Conservation (phyloP, 1,284 basidiomycete species). For the Cystobasidium sp. region DNA sequence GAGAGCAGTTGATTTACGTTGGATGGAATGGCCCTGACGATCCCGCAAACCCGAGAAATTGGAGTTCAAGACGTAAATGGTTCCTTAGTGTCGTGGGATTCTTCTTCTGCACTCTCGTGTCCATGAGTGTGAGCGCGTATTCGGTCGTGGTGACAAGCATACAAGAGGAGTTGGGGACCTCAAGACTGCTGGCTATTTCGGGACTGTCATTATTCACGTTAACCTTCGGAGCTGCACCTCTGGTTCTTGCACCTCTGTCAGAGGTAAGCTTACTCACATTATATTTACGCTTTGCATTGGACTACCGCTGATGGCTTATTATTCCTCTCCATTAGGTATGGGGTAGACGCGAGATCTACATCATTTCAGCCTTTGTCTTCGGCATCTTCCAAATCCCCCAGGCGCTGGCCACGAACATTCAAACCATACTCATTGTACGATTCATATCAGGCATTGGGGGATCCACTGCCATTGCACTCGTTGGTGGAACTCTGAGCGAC, state of each 20-base stretch:
- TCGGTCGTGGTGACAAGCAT: conserved; percentile 7
- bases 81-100: conserved; percentile 25
- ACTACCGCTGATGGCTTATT: neutral
- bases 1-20: conserved; percentile 40
- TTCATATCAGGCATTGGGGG: conserved; percentile 54
- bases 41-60: conserved; percentile 38
- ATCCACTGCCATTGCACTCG: conserved; percentile 53
- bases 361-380: conserved; percentile 59
- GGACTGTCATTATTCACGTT: conserved; percentile 41
- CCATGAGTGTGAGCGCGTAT: conserved; percentile 32
- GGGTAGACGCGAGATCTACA: conserved; percentile 66
- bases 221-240: conserved; percentile 37
- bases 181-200: conserved; percentile 25
- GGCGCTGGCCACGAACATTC: conserved; percentile 53
- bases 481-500: conserved; percentile 64
- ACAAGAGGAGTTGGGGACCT: conserved; percentile 10
- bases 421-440: conserved; percentile 51
- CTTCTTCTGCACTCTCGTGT: conserved; percentile 29
- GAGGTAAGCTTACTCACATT: conserved; percentile 6
- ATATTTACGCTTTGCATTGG: neutral
- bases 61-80: conserved; percentile 26
- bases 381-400: conserved; percentile 53
- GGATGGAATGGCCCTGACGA: conserved; percentile 44
- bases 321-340: conserved; percentile 56
- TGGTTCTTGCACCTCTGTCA: conserved; percentile 39